phyloP scores from a whole-genome alignment of 768 basidiomycete genomes.

The Mycena filopes region DNA sequence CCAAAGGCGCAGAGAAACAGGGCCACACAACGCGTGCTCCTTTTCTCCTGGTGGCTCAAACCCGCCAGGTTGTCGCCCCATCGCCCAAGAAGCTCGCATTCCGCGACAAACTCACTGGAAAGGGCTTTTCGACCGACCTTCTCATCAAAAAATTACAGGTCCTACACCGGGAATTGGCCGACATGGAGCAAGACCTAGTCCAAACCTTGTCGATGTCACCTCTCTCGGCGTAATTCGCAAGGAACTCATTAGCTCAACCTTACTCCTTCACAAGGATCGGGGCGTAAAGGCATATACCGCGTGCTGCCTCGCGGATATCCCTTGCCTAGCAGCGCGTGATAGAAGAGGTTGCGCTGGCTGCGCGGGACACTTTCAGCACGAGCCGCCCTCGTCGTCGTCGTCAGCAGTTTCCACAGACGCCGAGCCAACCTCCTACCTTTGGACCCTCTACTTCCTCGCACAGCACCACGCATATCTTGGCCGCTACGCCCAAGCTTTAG shows the following conservation, averaged over 20 bases:
- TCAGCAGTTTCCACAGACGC: constrained; percentile 38
- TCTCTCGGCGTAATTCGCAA: constrained; percentile 78
- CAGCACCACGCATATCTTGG: constrained; percentile 84
- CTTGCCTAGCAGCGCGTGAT: constrained; percentile 81
- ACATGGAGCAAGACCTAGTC: constrained; percentile 93
- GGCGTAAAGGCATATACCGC: constrained; percentile 96
- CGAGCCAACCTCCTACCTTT: constrained; percentile 88
- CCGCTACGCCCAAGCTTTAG: constrained; percentile 62
- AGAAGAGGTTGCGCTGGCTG: constrained; percentile 72
- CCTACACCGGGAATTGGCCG: constrained; percentile 80
- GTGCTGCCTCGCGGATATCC: constrained; percentile 93
- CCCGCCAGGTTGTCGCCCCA: constrained; percentile 65
- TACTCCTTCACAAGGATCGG: constrained; percentile 94
- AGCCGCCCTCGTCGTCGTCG: constrained; percentile 33
- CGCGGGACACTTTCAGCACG: constrained; percentile 47
- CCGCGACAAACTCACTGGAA: constrained; percentile 82
- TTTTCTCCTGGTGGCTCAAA: constrained; percentile 71
- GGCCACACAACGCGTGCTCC: constrained; percentile 56
- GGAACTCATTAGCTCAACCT: constrained; percentile 81
- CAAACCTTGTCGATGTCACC: constrained; percentile 73
- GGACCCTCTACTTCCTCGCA: constrained; percentile 95
- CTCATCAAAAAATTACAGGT: constrained; percentile 88
- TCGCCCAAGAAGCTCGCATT: constrained; percentile 76
- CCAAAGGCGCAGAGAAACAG: constrained; percentile 39
- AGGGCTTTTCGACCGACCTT: constrained; percentile 81